Base-by-base conservation (phyloP, 192 early-diverging fungal species). In the Coemansia sp. region DNA sequence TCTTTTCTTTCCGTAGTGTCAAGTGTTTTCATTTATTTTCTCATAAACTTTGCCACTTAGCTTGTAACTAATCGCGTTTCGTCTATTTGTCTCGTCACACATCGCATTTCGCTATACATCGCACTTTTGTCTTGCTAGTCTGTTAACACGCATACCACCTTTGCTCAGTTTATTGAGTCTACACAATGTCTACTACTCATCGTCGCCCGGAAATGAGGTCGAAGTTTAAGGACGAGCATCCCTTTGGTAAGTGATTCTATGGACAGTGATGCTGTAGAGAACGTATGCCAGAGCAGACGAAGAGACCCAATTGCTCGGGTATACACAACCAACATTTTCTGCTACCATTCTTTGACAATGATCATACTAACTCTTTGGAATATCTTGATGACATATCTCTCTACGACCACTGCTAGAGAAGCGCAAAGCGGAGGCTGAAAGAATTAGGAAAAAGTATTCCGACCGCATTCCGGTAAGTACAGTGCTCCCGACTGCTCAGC, bases 151-250 rank as follows among this genome's bases (percentile, higher is more conserved):
- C 9, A 9, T 9, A 46, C 14, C 39, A 46, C 39, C 11, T 46
- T 46, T 46, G 39, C 39, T 17, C 39, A 46, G 39, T 14, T 46
- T 46, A 46, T 46, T 46, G 39, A 61, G 36, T 29, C 21, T 51
- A 21, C 61, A 60, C 39, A 46, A 46, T 46, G 39, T 46, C 39
- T 46, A 14, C 39, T 46, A 46, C 39, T 14, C 27, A 32, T 36
- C 21, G 4, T 42, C 56, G 42, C 33, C 51, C 46, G 21, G 85
- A 77, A 69, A 89, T 91, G 85, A 85, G 88, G 70, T 94, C 93
- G 63, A 90, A 95, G 79, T 97, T 97, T 74, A 95, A 98, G 86
- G 93, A 95, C 81, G 96, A 98, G 72, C 94, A 98, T 71, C 88
- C 90, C 30, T 94, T 94, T 75, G 93, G 93, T 94, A 88, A 69